phyloP scores from a whole-genome alignment of 1,284 basidiomycete species.

The Kwoniella shivajii region DNA sequence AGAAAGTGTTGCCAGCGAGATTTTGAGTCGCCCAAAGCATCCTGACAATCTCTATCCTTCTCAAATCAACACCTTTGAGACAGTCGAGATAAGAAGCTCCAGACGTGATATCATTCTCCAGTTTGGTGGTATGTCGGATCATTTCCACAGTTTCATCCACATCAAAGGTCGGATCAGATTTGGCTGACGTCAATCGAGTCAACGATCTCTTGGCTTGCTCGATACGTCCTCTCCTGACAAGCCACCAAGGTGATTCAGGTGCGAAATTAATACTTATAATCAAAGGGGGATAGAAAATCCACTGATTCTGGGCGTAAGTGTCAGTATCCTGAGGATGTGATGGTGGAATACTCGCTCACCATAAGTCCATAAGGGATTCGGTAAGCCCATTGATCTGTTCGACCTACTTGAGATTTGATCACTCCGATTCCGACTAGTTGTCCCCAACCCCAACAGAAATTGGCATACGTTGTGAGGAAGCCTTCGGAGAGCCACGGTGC shows the following conservation, averaged over 20 bases:
- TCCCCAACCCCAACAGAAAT: conserved; percentile 57
- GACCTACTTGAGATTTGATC: conserved; percentile 5
- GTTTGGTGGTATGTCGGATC: conserved; percentile 39
- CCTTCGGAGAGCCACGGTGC: conserved; percentile 42
- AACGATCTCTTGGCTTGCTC: conserved; percentile 7
- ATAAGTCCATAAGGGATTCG: conserved; percentile 9
- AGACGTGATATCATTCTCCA: conserved; percentile 39
- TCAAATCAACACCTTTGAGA: conserved; percentile 53
- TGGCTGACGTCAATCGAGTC: conserved; percentile 23
- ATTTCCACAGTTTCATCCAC: conserved; percentile 56
- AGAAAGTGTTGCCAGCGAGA: conserved; percentile 47
- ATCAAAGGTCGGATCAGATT: conserved; percentile 48
- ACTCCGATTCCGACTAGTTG: conserved; percentile 21
- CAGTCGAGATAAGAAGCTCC: conserved; percentile 55
- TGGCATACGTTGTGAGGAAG: conserved; percentile 42
- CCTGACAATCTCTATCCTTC: conserved; percentile 52
- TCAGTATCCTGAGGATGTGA: conserved; percentile 5
- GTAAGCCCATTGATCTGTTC: conserved; percentile 9
- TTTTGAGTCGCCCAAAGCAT: conserved; percentile 49
- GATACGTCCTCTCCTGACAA: conserved; percentile 13
- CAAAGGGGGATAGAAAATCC: conserved; percentile 7
- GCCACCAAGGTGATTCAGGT: conserved; percentile 18
- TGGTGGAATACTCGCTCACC: conserved; percentile 1
- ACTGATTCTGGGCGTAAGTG: conserved; percentile 12
- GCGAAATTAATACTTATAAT: neutral